These are phyloP conservation scores for Mycena crocata DNA, from an alignment of 768 basidiomycete species.

Conservation along the genomic window DNA sequence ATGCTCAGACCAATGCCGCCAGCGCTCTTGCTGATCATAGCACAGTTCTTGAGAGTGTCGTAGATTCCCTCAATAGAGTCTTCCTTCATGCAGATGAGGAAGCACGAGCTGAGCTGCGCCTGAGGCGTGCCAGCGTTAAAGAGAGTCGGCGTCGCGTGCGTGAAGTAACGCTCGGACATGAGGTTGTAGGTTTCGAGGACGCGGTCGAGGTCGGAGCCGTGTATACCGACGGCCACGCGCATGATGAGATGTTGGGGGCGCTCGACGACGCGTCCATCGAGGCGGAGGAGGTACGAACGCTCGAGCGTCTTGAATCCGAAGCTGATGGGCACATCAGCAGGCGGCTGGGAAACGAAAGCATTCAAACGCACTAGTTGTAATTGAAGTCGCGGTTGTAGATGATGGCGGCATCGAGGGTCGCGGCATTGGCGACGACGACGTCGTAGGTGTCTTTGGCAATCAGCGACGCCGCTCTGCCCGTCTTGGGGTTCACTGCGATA, in stretches of 20 bases:
- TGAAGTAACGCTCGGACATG: slow-evolving; percentile 99
- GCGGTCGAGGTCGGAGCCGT: slow-evolving; percentile 88
- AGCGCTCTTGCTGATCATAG: slow-evolving; percentile 99
- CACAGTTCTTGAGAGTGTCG: slow-evolving; percentile 97
- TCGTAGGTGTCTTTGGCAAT: slow-evolving; percentile 91
- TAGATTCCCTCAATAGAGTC: slow-evolving; percentile 99
- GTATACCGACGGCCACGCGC: slow-evolving; percentile 99
- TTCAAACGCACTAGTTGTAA: slow-evolving; percentile 90
- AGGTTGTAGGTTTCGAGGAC: slow-evolving; percentile 93
- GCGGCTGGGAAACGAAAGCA: too few relatives aligned
- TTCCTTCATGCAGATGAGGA: slow-evolving; percentile 98
- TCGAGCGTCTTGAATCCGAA: slow-evolving; percentile 99
- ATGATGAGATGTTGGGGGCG: slow-evolving; percentile 99
- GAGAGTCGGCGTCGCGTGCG: slow-evolving; percentile 97
- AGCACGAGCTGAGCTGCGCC: slow-evolving; percentile 95
- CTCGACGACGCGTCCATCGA: slow-evolving; percentile 95
- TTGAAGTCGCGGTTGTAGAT: slow-evolving; percentile 98
- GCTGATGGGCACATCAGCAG: too few relatives aligned
- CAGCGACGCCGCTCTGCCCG: slow-evolving; percentile 86
- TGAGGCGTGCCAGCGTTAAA: slow-evolving; percentile 98
- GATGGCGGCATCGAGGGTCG: slow-evolving; percentile 89
- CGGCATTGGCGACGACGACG: slow-evolving; percentile 84
- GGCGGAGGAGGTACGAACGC: slow-evolving; percentile 94
- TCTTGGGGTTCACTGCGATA: slow-evolving; percentile 98
- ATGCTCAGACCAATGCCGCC: slow-evolving; percentile 98